Evolutionary conservation across 495 filamentous ascomycete genomes (phyloP).

Genomic region (Penicillium dipodomyicola): DNA sequence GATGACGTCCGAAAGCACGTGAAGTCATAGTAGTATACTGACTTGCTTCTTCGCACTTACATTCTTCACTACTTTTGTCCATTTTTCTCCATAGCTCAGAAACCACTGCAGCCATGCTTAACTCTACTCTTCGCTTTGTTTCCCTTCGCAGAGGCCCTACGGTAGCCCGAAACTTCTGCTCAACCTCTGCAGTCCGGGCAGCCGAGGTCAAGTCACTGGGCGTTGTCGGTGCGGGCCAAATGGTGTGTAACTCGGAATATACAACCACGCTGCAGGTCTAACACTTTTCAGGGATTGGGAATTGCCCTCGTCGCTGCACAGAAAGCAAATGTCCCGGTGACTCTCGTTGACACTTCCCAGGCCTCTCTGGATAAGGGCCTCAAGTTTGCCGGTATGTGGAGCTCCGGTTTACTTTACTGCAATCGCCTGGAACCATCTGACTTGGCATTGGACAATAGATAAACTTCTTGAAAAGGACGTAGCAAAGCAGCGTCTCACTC

Average conservation of each 20-base stretch:
- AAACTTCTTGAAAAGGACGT: slow-evolving; percentile 93
- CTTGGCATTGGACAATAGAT: slow-evolving; percentile 50
- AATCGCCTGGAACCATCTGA: neutral
- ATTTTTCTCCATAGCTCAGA: slow-evolving; percentile 6
- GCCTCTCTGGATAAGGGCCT: slow-evolving; percentile 88
- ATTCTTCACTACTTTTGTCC: slow-evolving; percentile 10
- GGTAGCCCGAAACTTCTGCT: slow-evolving; percentile 46
- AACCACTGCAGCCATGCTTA: slow-evolving; percentile 31
- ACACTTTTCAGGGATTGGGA: slow-evolving; percentile 71
- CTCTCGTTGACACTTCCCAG: slow-evolving; percentile 80
- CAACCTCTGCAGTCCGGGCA: slow-evolving; percentile 46
- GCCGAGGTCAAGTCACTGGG: slow-evolving; percentile 84
- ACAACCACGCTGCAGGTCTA: slow-evolving; percentile 14
- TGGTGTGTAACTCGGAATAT: slow-evolving; percentile 56
- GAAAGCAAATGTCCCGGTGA: slow-evolving; percentile 80
- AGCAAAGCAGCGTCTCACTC: slow-evolving; percentile 74
- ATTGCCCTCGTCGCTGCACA: slow-evolving; percentile 94
- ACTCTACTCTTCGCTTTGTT: slow-evolving; percentile 28
- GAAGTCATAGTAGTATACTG: slow-evolving; percentile 10
- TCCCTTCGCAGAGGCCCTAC: slow-evolving; percentile 30
- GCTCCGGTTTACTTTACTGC: neutral
- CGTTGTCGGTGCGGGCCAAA: slow-evolving; percentile 94
- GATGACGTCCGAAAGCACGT: slow-evolving; percentile 14
- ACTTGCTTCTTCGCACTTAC: slow-evolving; percentile 6
- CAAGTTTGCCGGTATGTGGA: slow-evolving; percentile 72